Base-by-base conservation (phyloP, 2,329 filamentous ascomycete genomes). In the Leptosphaerulina australis region DNA sequence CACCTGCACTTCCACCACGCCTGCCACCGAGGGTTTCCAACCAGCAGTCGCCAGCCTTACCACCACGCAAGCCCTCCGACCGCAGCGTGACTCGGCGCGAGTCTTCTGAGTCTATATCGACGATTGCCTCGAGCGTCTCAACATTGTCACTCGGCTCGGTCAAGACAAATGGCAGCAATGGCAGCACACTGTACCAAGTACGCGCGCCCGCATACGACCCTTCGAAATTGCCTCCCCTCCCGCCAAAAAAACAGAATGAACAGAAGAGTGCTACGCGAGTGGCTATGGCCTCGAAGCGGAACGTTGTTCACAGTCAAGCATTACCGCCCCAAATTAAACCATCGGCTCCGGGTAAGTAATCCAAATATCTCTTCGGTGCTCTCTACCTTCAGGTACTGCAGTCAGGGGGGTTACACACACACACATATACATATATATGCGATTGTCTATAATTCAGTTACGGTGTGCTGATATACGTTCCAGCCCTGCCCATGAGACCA, bases 201-300 rank as follows among this genome's bases (percentile, higher is more conserved):
- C 77, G 78, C 60, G 81, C 83, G 5, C 83, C 84, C 8, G 78
- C 79, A 36, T 86, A 79, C 70, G 81, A 83, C 52, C 78, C 82
- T 38, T 68, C 77, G 11, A 76, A 77, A 28, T 68, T 85, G 8
- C 83, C 83, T 41, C 73, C 78, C 22, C 70, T 85, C 26, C 82
- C 82, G 38, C 76, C 79, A 1, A 83, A 79, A 59, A 71, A 65
- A 40, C 61, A 67, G n/a, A 72, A 75, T 38, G 74, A 76, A 36
- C 67, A 66, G 44, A 66, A 63, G 46, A 70, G 70, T 38, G 64
- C 69, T 22, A 68, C 73, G 4, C 55, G 75, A 21, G 69, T 66
- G 25, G 65, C 71, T 0, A 74, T 71, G 56, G 70, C 67, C 29
- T 74, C 73, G 18, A 67, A 66, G 30, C 31, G 62, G 64, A 47